Base-by-base conservation (phyloP, 352 stramenopile species). In the Heterotrichella gracilis region DNA sequence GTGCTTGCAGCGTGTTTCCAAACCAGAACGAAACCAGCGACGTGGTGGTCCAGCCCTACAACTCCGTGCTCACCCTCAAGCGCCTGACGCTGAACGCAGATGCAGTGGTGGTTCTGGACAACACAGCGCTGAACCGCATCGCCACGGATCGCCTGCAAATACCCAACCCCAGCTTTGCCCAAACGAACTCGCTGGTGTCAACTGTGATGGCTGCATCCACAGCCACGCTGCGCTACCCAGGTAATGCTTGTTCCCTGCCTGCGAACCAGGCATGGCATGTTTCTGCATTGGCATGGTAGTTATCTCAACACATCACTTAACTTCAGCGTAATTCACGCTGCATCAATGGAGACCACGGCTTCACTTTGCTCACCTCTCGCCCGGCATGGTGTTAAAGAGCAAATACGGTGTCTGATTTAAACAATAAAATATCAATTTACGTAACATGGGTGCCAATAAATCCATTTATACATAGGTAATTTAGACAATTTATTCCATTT, bases 11-110 rank as follows among this genome's bases (percentile, higher is more conserved):
- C 9, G 91, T 98, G 0, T 98, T 98, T 78, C 91, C 91, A 0
- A 95, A 95, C 78, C 92, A 84, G 69, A 81, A 77, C 71, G 79
- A 88, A 71, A 24, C 66, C n/a, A 89, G 83, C 41, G 92, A 98
- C 75, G 92, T 99, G 4, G 91, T 99, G 2, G 92, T 97, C 25
- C 90, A 97, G 79, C 92, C 92, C 2, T 99, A 99, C 82, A 99
- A 99, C 79, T 96, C 87, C n/a, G 77, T 97, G n/a, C 76, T 99
- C 2, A 95, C 92, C 3, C 79, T 98, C 69, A 98, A 97, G 79
- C 84, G 92, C 17, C 78, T 99, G 2, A 93, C 90, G 63, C 77
- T 97, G 2, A 97, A 97, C 79, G 88, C 92, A 0, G 92, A 99
- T 80, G 92, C 85, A 17, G 92, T 97, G 2, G 90, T 99, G 32